Conservation (phyloP, 2,329 filamentous ascomycete genomes). For the Magnaporthiopsis poae region DNA sequence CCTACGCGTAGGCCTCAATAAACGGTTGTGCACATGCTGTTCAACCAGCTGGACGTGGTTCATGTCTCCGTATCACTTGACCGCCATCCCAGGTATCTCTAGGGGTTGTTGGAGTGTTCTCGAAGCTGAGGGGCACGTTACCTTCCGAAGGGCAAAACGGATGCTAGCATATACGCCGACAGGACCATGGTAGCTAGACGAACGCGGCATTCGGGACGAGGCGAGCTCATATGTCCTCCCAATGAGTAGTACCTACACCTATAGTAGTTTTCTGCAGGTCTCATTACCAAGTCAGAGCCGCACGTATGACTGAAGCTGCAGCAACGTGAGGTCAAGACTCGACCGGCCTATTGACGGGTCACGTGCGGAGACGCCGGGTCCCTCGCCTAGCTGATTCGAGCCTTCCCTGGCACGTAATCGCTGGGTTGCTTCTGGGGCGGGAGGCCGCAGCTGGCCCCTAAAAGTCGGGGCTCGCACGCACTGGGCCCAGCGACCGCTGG, state of each 20-base stretch:
- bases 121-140: too few relatives aligned
- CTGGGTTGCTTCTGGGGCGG: background rate
- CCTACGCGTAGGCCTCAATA: too few relatives aligned
- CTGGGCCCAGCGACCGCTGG: background rate
- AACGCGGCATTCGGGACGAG: background rate
- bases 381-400: background rate
- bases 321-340: background rate
- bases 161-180: background rate
- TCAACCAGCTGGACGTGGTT: background rate
- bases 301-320: background rate
- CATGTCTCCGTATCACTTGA: background rate
- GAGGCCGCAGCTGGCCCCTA: background rate
- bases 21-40: too few relatives aligned
- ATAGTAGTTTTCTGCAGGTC: background rate
- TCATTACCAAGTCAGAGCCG: background rate
- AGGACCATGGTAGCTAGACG: background rate
- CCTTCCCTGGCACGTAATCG: too few relatives aligned
- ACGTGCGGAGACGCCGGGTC: background rate
- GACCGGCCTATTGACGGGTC: background rate
- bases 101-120: background rate
- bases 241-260: background rate
- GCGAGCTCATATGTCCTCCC: background rate
- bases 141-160: background rate
- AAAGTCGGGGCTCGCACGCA: background rate
- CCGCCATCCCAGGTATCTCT: background rate